These are phyloP conservation scores for Debaryomycetaceae sp. DNA, from an alignment of 1,139 yeast species.

Conservation along the genomic window DNA sequence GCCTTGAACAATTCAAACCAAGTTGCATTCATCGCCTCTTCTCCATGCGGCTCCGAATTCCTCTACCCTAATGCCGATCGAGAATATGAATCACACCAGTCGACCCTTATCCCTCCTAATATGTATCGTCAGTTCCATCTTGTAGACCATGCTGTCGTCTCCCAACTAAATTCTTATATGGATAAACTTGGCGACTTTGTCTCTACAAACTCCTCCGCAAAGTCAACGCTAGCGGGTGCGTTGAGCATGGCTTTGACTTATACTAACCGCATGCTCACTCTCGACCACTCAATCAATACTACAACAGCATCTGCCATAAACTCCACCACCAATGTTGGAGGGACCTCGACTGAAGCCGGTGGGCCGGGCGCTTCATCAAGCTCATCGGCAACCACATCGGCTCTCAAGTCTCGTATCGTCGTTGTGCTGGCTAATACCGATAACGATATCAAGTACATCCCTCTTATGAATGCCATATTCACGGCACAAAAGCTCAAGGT, in stretches of 20 bases:
- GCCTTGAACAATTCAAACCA: slow-evolving; percentile 77
- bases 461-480: slow-evolving; percentile 92
- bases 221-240: slow-evolving; percentile 62
- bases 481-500: slow-evolving; percentile 91
- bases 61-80: slow-evolving; percentile 50
- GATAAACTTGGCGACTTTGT: slow-evolving; percentile 14
- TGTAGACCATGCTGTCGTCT: slow-evolving; percentile 70
- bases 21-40: slow-evolving; percentile 75
- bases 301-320: slow-evolving; percentile 38
- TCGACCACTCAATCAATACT: slow-evolving; percentile 38
- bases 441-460: slow-evolving; percentile 72
- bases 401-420: slow-evolving; percentile 61
- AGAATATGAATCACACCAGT: slow-evolving; percentile 13
- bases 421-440: slow-evolving; percentile 72
- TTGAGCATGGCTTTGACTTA: slow-evolving; percentile 69
- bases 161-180: slow-evolving; percentile 43
- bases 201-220: slow-evolving; percentile 10
- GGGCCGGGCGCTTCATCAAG: slow-evolving; percentile 5
- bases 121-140: slow-evolving; percentile 84
- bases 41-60: slow-evolving; percentile 59
- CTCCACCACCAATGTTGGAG: slow-evolving; percentile 18
- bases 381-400: slow-evolving; percentile 12
- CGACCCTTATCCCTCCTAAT: slow-evolving; percentile 14
- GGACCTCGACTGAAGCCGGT: slow-evolving; percentile 6
- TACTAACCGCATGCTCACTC: slow-evolving; percentile 54